These are phyloP conservation scores for Prinsepia uniflora DNA, from an alignment of 306 rosid genomes.

Conservation along the genomic window DNA sequence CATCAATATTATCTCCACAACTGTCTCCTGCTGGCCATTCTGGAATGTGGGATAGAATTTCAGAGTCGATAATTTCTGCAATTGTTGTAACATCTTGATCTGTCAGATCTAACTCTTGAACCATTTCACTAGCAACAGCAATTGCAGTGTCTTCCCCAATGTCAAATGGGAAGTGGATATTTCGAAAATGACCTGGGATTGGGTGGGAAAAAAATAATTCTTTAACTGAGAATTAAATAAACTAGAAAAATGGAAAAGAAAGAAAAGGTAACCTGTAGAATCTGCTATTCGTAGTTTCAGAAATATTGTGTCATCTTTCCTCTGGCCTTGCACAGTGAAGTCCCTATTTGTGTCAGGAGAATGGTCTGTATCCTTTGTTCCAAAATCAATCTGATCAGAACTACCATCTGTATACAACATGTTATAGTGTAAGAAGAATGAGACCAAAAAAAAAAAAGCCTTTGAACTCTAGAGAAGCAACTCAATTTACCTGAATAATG, in stretches of 20 bases:
- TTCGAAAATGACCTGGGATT: slow-evolving; percentile 63
- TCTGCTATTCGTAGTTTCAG: slow-evolving; percentile 78
- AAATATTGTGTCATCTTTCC: slow-evolving; percentile 77
- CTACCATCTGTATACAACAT: slow-evolving; percentile 42
- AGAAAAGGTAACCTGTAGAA: slow-evolving; percentile 52
- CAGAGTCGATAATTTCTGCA: slow-evolving; percentile 73
- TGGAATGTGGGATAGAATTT: slow-evolving; percentile 63
- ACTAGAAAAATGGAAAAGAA: slow-evolving; percentile 5
- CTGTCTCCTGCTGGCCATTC: slow-evolving; percentile 49
- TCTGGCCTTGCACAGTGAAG: slow-evolving; percentile 79
- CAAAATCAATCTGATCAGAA: slow-evolving; percentile 28
- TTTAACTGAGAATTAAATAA: slow-evolving; percentile 3
- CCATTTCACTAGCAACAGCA: slow-evolving; percentile 98
- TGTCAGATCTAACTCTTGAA: slow-evolving; percentile 81
- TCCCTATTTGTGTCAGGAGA: slow-evolving; percentile 48
- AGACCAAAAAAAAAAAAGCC: slow-evolving; percentile 5
- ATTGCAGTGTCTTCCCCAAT: slow-evolving; percentile 74
- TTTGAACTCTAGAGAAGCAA: slow-evolving; percentile 18
- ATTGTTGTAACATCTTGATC: slow-evolving; percentile 88
- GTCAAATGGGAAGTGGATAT: slow-evolving; percentile 95
- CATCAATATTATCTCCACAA: slow-evolving; percentile 25
- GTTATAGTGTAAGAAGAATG: slow-evolving; percentile 28
- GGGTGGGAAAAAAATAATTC: slow-evolving; percentile 12
- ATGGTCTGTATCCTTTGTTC: slow-evolving; percentile 31
- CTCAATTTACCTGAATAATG: slow-evolving; percentile 38